Conservation (phyloP, 2,329 filamentous ascomycete species). For the Macroventuria anomochaeta region DNA sequence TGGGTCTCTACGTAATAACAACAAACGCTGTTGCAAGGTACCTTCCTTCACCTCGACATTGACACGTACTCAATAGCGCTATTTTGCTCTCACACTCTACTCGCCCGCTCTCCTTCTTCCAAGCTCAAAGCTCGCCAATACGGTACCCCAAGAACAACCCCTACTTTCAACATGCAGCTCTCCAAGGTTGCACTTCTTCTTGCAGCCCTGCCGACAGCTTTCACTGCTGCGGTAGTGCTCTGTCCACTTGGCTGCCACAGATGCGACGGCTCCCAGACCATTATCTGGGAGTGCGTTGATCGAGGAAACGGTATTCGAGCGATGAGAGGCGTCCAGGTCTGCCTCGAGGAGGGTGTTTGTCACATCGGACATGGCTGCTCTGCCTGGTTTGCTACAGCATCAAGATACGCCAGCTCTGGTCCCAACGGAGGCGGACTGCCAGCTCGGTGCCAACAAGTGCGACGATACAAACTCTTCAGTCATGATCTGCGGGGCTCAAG, state of each 20-base stretch:
- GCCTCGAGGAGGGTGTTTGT: too few species aligned
- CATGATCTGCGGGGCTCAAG: conserved; percentile 1
- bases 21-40: not conserved
- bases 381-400: too few species aligned
- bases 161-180: not conserved
- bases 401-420: not conserved
- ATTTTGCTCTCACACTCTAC: too few species aligned
- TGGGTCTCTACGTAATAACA: not conserved
- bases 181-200: not conserved
- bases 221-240: not conserved
- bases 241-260: not conserved
- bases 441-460: conserved; percentile 8
- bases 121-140: too few species aligned
- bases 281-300: too few species aligned
- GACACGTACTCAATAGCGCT: not conserved
- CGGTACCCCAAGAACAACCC: not conserved
- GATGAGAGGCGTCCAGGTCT: too few species aligned
- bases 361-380: too few species aligned
- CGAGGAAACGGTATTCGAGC: too few species aligned
- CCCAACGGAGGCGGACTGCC: not conserved
- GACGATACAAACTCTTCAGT: not conserved
- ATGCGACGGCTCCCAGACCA: too few species aligned
- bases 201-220: not conserved
- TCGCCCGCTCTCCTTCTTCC: not conserved
- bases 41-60: not conserved